These are phyloP conservation scores for Solanum lycopersicoides DNA, from an alignment of 257 asterid species.

Conservation along the genomic window DNA sequence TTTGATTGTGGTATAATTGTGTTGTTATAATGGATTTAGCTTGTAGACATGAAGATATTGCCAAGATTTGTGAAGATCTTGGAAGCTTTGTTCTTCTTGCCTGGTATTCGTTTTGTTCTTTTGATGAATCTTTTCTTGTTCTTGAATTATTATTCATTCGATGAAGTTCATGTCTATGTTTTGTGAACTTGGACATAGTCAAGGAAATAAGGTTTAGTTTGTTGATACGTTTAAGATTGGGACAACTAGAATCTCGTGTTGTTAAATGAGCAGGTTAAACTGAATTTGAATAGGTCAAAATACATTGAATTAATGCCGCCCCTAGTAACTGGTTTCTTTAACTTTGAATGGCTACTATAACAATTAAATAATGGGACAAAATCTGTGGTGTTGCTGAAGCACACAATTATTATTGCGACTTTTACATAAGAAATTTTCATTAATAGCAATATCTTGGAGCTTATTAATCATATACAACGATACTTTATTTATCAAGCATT, in stretches of 20 bases:
- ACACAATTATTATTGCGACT: too few relatives aligned
- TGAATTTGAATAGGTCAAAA: background rate
- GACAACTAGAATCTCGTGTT: background rate
- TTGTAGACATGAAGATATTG: conserved; percentile 9
- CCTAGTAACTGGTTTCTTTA: background rate
- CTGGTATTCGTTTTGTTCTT: background rate
- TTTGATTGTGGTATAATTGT: background rate
- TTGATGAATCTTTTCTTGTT: background rate
- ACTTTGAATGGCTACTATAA: background rate
- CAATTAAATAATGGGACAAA: too few relatives aligned
- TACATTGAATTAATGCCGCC: background rate
- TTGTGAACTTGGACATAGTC: background rate
- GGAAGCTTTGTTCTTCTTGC: background rate
- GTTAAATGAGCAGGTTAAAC: background rate
- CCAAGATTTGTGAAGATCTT: conserved; percentile 4
- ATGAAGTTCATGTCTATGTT: background rate
- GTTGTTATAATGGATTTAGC: conserved; percentile 19
- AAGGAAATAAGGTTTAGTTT: background rate
- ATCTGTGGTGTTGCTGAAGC: background rate
- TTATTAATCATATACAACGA: background rate
- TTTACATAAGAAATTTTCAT: too few relatives aligned
- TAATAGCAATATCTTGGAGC: background rate
- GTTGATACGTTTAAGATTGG: background rate
- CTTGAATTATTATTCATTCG: background rate
- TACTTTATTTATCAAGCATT: background rate